Evolutionary conservation across 202 grass and related monocot genomes (phyloP), one percentile per base, ranked within the genome.

Genomic region (Setaria viridis): DNA sequence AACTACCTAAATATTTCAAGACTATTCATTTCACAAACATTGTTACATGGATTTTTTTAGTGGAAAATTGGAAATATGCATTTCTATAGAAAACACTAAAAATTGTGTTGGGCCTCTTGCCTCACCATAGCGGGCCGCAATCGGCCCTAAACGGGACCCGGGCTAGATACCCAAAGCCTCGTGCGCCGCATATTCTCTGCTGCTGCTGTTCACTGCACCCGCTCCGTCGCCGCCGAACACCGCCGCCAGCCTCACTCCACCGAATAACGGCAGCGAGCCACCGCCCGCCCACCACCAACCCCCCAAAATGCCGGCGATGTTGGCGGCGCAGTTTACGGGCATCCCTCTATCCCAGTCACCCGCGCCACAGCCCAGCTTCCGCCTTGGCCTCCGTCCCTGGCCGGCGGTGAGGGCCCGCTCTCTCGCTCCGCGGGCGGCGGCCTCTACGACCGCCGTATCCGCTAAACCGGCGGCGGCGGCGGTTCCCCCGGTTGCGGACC

Each of bases 221-320:
- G 39, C 79, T 60, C 79, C 39, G 66, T 55, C 66, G 76, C 76
- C 76, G 79, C 66, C 14, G 64, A 11, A 56, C 65, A 7, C 51
- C 66, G 67, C 80, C 80, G 65, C 80, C 67, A 59, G 14, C 33
- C 51, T 51, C 53, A 35, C 72, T 81, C 53, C 53, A 32, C 65
- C 33, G 78, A 41, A 68, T 15, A 81, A 69, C 79, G 65, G 51
- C 66, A 70, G 79, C 78, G 6, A 79, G 43, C 45, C 45, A 8
- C 62, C 45, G 30, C 32, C 51, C 43, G 69, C 64, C 10, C 72
- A 19, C 7, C 57, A 33, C 14, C 57, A 48, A 14, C n/a, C 74
- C 32, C 65, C 59, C 7, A 56, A 80, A 91, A 91, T 84, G 85
- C 51, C 81, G 62, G 20, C 81, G 62, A 87, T 87, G 81, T 49